phyloP scores from a whole-genome alignment of 345 rosid genomes.

The Turritis glabra region DNA sequence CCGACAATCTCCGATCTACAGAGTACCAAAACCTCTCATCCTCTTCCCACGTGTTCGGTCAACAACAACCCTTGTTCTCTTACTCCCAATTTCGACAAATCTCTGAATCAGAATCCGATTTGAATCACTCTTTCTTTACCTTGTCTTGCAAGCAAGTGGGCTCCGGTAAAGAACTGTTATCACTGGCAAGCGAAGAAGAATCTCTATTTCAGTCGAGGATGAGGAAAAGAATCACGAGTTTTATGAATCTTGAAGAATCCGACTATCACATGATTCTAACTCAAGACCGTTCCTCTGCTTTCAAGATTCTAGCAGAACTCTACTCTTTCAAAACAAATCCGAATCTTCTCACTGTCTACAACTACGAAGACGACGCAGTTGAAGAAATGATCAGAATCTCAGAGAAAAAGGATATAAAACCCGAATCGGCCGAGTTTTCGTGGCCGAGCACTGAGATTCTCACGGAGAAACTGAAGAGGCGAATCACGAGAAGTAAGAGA shows the following conservation, averaged over 20 bases:
- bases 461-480: constrained; percentile 55
- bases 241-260: constrained; percentile 76
- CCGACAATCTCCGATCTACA: constrained; percentile 60
- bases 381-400: constrained; percentile 53
- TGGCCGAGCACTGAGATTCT: constrained; percentile 63
- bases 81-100: constrained; percentile 48
- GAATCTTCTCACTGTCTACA: constrained; percentile 75
- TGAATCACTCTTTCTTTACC: constrained; percentile 42
- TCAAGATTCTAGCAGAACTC: constrained; percentile 71
- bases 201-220: constrained; percentile 49
- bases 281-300: constrained; percentile 71
- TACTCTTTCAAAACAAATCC: constrained; percentile 58
- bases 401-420: constrained; percentile 62
- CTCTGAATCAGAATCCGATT: constrained; percentile 14
- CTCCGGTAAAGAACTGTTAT: constrained; percentile 44
- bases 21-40: constrained; percentile 66
- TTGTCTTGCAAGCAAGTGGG: constrained; percentile 52
- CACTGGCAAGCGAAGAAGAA: constrained; percentile 47
- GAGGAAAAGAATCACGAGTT: constrained; percentile 56
- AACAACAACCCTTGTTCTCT: constrained; percentile 68
- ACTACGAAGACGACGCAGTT: constrained; percentile 70
- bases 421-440: constrained; percentile 59
- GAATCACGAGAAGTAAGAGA: constrained; percentile 42
- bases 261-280: constrained; percentile 70
- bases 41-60: constrained; percentile 56